Base-by-base conservation (phyloP, 345 rosid genomes). In the Odontarrhena argentea region DNA sequence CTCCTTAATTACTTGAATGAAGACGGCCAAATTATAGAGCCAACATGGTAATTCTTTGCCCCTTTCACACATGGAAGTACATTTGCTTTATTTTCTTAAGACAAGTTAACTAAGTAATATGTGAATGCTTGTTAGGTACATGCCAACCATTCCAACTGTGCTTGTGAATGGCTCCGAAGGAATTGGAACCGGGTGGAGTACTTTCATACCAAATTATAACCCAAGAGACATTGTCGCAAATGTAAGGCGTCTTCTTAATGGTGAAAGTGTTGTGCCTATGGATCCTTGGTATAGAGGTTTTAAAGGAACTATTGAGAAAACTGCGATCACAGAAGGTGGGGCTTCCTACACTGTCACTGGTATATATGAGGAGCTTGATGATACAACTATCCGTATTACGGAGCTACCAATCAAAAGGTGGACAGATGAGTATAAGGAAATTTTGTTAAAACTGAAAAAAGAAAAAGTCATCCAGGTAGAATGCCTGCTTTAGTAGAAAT, bases 171-270 rank as follows among this genome's bases (percentile, higher is more conserved):
- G 99, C 11, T 82, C 87, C 76, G 99, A 95, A 74, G 99, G 99
- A 73, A 95, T 95, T 60, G 99, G 99, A 59, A 95, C 99, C 4
- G 99, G 98, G n/a, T 95, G 99, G 99, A 91, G 98, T 69, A 76
- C 98, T 41, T 87, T 55, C 63, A 62, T 91, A 30, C 99, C 98
- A 7, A 95, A 95, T 71, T 91, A 83, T 49, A 91, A 89, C 75
- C 98, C 99, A 15, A 82, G 96, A 79, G 98, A 95, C 22, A 80
- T 95, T 30, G 77, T 86, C 42, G 83, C 85, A 42, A 95, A 95
- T 41, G 38, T 95, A 69, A 82, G 90, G 65, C 85, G 74, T 55
- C 73, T 86, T 67, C 65, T 95, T 63, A 85, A 84, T 69, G 89
- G 80, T 67, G 96, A 95, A 73, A 75, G 55, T 74, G 78, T 85